Evolutionary conservation across 2,329 filamentous ascomycete genomes (phyloP).

Genomic region (Fusarium sp.): DNA sequence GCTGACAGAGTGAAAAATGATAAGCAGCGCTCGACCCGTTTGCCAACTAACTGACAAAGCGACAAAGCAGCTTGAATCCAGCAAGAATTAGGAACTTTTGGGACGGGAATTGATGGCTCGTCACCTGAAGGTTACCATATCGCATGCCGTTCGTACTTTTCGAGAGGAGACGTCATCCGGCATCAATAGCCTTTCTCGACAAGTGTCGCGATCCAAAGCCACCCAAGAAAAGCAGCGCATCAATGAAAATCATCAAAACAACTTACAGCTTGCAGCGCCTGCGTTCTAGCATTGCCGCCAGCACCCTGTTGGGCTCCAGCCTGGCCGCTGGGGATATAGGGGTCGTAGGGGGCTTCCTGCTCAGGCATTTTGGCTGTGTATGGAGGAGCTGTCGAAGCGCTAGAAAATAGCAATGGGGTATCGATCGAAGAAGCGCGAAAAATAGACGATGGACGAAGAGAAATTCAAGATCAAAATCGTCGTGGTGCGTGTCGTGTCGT

Average conservation of each 20-base stretch:
- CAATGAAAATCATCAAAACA: constrained; percentile 25
- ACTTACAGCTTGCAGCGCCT: constrained; percentile 86
- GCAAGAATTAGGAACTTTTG: not conserved
- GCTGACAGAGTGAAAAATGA: not conserved
- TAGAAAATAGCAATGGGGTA: constrained; percentile 31
- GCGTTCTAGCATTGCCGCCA: constrained; percentile 63
- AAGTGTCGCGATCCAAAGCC: constrained; percentile 34
- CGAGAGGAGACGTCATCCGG: constrained; percentile 22
- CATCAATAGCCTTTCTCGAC: constrained; percentile 16
- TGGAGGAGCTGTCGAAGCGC: constrained; percentile 9
- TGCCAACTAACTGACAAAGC: not conserved
- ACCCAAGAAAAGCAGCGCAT: constrained; percentile 28
- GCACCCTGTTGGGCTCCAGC: constrained; percentile 54
- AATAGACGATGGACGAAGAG: constrained; percentile 15
- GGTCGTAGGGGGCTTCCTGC: constrained; percentile 79
- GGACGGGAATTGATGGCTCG: not conserved
- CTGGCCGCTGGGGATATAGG: constrained; percentile 83
- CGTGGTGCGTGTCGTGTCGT: constrained; percentile 29
- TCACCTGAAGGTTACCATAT: not conserved
- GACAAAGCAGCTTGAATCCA: not conserved
- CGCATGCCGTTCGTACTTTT: constrained; percentile 5
- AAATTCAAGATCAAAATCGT: constrained; percentile 17
- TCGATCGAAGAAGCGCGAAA: constrained; percentile 30
- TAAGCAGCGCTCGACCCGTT: not conserved
- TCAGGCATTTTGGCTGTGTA: constrained; percentile 59